phyloP scores from a whole-genome alignment of 2,329 filamentous ascomycete genomes.

The Ceratocystiopsis sp. region DNA sequence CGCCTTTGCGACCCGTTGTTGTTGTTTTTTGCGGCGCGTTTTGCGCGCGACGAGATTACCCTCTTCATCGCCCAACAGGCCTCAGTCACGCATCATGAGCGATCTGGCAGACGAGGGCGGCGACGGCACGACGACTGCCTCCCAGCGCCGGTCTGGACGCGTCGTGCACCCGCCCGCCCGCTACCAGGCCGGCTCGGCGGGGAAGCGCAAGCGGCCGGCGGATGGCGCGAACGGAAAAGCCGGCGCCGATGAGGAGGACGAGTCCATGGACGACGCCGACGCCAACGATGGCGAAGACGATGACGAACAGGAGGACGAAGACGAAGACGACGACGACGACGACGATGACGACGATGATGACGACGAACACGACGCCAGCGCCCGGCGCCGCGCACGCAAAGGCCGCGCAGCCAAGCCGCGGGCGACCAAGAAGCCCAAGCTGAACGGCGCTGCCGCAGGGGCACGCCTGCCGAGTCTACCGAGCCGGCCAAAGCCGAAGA shows the following conservation, averaged over 20 bases:
- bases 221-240: slow-evolving; percentile 27
- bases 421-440: slow-evolving; percentile 46
- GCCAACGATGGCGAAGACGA: slow-evolving; percentile 16
- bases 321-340: slow-evolving; percentile 23
- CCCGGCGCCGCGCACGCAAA: slow-evolving; percentile 22
- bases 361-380: slow-evolving; percentile 9
- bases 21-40: neutral
- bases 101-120: neutral
- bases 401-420: slow-evolving; percentile 34
- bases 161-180: slow-evolving; percentile 43
- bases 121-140: neutral
- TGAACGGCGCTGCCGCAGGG: slow-evolving; percentile 30
- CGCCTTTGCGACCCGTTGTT: too few relatives aligned
- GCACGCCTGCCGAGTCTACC: slow-evolving; percentile 26
- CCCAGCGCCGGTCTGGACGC: slow-evolving; percentile 52
- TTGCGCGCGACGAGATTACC: neutral
- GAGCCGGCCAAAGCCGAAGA: slow-evolving; percentile 41
- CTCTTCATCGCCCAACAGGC: too few relatives aligned
- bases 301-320: slow-evolving; percentile 19
- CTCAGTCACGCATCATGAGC: too few relatives aligned
- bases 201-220: slow-evolving; percentile 38
- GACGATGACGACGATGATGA: slow-evolving; percentile 13
- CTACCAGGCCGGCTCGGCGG: slow-evolving; percentile 31
- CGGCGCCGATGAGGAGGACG: slow-evolving; percentile 24
- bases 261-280: slow-evolving; percentile 22